phyloP scores from a whole-genome alignment of 805 yeast species.

The Pichia heedii region DNA sequence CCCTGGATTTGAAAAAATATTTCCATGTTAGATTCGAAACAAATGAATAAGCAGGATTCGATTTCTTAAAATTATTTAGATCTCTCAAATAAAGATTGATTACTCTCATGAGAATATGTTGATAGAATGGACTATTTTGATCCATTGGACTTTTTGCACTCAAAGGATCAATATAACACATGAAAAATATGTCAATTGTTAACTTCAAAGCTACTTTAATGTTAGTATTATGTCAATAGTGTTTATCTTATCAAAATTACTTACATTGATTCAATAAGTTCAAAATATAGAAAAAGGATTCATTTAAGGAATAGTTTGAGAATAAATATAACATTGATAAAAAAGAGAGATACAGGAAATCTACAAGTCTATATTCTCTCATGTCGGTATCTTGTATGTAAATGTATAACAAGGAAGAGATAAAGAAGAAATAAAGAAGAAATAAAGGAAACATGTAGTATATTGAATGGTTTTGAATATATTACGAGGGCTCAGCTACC shows the following conservation, averaged over 20 bases:
- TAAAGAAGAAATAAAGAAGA: background rate
- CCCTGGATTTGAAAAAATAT: slow-evolving; percentile 23
- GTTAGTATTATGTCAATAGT: background rate
- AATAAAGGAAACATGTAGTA: background rate
- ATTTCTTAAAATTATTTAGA: slow-evolving; percentile 8
- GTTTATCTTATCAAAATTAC: background rate
- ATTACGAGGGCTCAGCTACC: background rate
- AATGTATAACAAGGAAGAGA: background rate
- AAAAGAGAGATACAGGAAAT: slow-evolving; percentile 18
- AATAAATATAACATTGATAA: slow-evolving; percentile 20
- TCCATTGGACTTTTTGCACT: slow-evolving; percentile 21
- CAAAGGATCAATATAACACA: slow-evolving; percentile 25
- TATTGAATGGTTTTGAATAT: too few relatives aligned
- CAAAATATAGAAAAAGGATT: slow-evolving; percentile 9
- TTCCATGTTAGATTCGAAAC: slow-evolving; percentile 26
- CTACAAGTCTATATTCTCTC: slow-evolving; percentile 26
- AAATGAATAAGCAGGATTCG: slow-evolving; percentile 19
- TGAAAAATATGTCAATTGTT: slow-evolving; percentile 18
- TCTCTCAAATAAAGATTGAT: slow-evolving; percentile 16
- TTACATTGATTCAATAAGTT: slow-evolving; percentile 1
- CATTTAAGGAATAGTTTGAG: slow-evolving; percentile 17
- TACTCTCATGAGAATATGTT: slow-evolving; percentile 17
- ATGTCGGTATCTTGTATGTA: background rate
- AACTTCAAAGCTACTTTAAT: slow-evolving; percentile 16
- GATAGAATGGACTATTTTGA: slow-evolving; percentile 25